These are phyloP conservation scores for Metschnikowia orientalis DNA, from an alignment of 805 yeast genomes.

Conservation along the genomic window DNA sequence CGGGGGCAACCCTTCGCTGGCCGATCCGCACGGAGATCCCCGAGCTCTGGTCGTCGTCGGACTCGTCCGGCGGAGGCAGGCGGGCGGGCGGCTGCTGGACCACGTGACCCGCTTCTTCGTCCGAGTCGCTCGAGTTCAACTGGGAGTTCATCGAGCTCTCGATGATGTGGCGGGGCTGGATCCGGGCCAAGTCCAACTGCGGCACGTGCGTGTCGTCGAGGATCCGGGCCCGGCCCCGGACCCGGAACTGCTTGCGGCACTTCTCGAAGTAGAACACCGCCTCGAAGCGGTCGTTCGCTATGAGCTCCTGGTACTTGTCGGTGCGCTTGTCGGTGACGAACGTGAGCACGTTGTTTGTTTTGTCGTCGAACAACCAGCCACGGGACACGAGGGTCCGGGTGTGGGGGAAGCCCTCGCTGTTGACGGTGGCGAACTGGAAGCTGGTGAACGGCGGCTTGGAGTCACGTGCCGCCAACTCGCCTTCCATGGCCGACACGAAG, in stretches of 20 bases:
- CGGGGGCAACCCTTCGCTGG: too few species aligned
- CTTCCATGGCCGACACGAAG: conserved; percentile 49
- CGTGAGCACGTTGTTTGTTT: conserved; percentile 59
- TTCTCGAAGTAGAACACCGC: conserved; percentile 70
- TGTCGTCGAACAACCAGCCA: conserved; percentile 71
- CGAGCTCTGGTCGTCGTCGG: conserved; percentile 7
- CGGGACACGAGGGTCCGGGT: conserved; percentile 69
- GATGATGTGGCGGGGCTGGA: conserved; percentile 26
- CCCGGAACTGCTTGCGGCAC: conserved; percentile 63
- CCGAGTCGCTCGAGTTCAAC: conserved; percentile 17
- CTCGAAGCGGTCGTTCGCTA: conserved; percentile 56
- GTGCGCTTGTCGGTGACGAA: conserved; percentile 72
- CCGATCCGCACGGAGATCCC: too few species aligned
- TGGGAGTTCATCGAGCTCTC: conserved; percentile 18
- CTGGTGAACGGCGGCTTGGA: conserved; percentile 46
- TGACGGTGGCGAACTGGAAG: conserved; percentile 69
- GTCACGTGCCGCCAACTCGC: conserved; percentile 32
- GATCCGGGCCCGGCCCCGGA: conserved; percentile 60
- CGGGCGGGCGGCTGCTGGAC: too few species aligned
- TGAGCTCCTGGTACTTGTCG: conserved; percentile 53
- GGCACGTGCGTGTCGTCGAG: conserved; percentile 33
- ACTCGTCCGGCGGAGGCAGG: too few species aligned
- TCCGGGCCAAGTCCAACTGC: conserved; percentile 26
- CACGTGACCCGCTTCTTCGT: conserved; percentile 2
- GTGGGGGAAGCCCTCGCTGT: conserved; percentile 48